Base-by-base conservation (phyloP, 495 filamentous ascomycete genomes). In the Penicillium riverlandense region DNA sequence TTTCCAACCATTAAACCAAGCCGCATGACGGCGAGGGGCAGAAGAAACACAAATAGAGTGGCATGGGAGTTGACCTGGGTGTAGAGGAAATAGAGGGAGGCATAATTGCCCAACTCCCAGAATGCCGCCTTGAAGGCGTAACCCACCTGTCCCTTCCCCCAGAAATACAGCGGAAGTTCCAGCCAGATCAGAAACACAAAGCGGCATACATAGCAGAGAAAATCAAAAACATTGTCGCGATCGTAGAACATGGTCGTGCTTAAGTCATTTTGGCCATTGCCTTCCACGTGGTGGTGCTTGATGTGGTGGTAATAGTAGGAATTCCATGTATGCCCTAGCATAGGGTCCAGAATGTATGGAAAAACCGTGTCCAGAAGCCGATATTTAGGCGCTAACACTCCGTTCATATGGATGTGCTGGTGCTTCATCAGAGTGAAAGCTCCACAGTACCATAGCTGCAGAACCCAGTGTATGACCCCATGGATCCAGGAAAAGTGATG, bases 241-340 rank as follows among this genome's bases (percentile, higher is more conserved):
- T 91, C 83, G 54, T 86, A 90, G 15, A 81, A 74, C 33, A 90
- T 73, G 10, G 86, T 90, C 0, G 83, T 83, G 8, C 78, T 84
- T 6, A 91, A 71, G 52, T 91, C 86, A 32, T 79, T 69, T 0
- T 84, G 84, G 1, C 86, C 86, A 57, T 91, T 91, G 42, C 77
- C 81, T 57, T 91, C 86, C 38, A 90, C 81, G 51, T 90, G 86
- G 54, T 90, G 86, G 57, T 86, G 83, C 64, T 91, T 89, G 48
- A 89, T 83, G 50, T 90, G 86, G 58, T 91, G 86, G 53, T 87
- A 88, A 57, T 73, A 91, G 61, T 90, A 91, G 8, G 78, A 82
- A 59, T 90, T 84, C 84, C 84, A 90, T 0, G 86, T 88, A 50
- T 90, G 85, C 2, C 86, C 86, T 71, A 85, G 83, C 46, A 91